A percentile compares a stretch with the other conserved stretches of the same genome.
phyloP scores from a whole-genome alignment of 2,329 filamentous ascomycete species.

The Fusarium subglutinans region DNA sequence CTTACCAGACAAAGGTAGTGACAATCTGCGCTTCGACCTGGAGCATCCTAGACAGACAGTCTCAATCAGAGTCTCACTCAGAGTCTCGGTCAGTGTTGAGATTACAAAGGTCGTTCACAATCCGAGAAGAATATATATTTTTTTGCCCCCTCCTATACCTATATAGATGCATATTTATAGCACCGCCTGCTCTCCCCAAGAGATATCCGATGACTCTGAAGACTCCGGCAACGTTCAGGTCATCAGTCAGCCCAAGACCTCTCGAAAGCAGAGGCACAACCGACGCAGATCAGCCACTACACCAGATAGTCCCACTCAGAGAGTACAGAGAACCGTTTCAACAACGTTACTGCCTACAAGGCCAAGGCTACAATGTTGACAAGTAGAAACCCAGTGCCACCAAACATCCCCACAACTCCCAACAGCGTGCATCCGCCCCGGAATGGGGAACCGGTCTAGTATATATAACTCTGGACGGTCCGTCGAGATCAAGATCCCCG shows the following conservation, averaged over 20 bases:
- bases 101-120: neutral
- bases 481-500: constrained; percentile 1
- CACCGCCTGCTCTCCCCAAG: neutral
- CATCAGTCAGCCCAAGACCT: neutral
- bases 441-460: neutral
- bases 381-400: no score
- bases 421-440: neutral
- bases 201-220: neutral
- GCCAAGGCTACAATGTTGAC: neutral
- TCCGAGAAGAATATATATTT: neutral
- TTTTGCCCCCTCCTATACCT: neutral
- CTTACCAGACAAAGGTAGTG: neutral
- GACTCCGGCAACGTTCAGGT: neutral
- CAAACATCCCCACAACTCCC: neutral
- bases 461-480: neutral
- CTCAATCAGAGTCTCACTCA: neutral
- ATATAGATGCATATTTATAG: neutral
- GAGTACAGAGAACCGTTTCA: neutral
- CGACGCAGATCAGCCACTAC: neutral
- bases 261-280: neutral
- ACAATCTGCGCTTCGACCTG: neutral
- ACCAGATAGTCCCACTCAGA: neutral
- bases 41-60: neutral
- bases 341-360: neutral
- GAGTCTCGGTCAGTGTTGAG: neutral